phyloP scores from a whole-genome alignment of 768 basidiomycete genomes.

The Rhizopogon salebrosus region DNA sequence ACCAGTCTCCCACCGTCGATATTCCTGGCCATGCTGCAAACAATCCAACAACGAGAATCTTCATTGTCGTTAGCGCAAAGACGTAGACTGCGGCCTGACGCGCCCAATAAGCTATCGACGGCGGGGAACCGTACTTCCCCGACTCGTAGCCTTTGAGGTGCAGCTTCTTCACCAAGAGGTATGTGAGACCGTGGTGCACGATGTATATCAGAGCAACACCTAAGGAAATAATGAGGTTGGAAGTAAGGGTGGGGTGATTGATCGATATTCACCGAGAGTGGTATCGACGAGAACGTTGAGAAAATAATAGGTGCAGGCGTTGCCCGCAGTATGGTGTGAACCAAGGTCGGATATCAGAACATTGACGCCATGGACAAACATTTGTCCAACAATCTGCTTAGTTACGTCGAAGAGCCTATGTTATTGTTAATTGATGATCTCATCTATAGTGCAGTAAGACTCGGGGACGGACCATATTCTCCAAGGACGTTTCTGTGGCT shows the following conservation, averaged over 20 bases:
- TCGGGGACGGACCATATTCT: constrained; percentile 67
- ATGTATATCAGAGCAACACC: constrained; percentile 83
- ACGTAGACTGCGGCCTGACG: constrained; percentile 83
- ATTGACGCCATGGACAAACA: constrained; percentile 77
- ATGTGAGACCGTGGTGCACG: constrained; percentile 58
- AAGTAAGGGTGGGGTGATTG: background rate
- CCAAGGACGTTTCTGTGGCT: constrained; percentile 85
- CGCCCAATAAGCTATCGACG: constrained; percentile 64
- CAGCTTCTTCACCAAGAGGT: constrained; percentile 57
- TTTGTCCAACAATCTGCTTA: constrained; percentile 85
- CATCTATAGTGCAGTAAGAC: constrained; percentile 2
- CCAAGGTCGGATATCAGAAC: constrained; percentile 74
- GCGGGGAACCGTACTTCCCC: constrained; percentile 86
- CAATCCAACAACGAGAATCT: constrained; percentile 77
- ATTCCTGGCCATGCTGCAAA: constrained; percentile 69
- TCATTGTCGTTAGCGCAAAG: constrained; percentile 79
- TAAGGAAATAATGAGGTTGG: constrained; percentile 24
- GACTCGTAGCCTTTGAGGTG: constrained; percentile 74
- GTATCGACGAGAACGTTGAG: constrained; percentile 85
- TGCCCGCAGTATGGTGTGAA: constrained; percentile 62
- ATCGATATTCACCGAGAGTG: constrained; percentile 52
- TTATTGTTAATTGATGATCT: constrained; percentile 1
- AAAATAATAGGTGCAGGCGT: constrained; percentile 91
- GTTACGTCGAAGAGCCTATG: constrained; percentile 86
- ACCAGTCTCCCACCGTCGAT: constrained; percentile 77